Conservation (phyloP, 2,329 filamentous ascomycete species). For the Ophiosphaerella narmari region DNA sequence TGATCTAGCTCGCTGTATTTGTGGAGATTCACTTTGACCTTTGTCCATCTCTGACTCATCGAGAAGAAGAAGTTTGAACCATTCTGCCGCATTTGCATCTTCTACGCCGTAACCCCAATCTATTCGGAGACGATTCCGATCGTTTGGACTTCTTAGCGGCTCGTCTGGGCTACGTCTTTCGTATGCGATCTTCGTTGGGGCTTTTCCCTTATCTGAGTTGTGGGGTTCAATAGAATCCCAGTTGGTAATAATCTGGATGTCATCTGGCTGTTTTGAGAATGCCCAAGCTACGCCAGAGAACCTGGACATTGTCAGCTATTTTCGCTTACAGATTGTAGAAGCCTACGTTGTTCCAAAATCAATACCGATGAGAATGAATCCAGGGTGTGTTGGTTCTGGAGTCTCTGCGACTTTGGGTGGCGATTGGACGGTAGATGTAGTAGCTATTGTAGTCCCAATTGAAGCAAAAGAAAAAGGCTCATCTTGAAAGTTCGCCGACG, state of each 20-base stretch:
- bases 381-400: background rate
- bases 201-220: slow-evolving; percentile 8
- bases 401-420: background rate
- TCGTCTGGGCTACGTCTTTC: background rate
- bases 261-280: slow-evolving; percentile 10
- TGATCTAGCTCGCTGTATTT: slow-evolving; percentile 1
- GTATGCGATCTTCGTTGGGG: slow-evolving; percentile 15
- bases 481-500: no score
- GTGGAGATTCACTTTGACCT: slow-evolving; percentile 1
- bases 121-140: no score
- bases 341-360: slow-evolving; percentile 41
- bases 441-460: no score
- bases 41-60: background rate
- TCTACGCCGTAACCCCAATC: slow-evolving; percentile 7
- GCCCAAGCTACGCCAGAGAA: slow-evolving; percentile 38
- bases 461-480: no score
- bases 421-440: background rate
- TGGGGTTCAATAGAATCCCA: slow-evolving; percentile 7
- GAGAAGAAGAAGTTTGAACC: slow-evolving; percentile 21
- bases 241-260: slow-evolving; percentile 14
- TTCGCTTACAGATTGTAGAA: background rate
- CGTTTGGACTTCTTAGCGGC: background rate
- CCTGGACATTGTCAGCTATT: slow-evolving; percentile 9
- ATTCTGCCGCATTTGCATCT: slow-evolving; percentile 4
- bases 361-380: slow-evolving; percentile 30